Base-by-base conservation (phyloP, 495 filamentous ascomycete genomes). In the Rhypophila decipiens region DNA sequence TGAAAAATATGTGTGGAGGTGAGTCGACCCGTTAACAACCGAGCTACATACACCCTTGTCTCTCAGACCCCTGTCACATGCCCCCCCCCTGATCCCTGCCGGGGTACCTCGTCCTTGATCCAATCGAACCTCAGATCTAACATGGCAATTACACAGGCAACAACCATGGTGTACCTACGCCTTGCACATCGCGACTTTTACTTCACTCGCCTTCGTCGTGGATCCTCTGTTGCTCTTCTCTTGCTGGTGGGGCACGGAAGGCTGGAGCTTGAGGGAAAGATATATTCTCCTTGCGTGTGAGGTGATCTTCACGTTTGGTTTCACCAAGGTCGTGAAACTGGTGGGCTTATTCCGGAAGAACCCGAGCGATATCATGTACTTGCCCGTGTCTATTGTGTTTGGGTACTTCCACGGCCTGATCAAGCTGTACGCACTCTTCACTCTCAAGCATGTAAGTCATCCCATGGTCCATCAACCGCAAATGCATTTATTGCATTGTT, bases 121-220 rank as follows among this genome's bases (percentile, higher is more conserved):
- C n/a, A n/a, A n/a, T n/a, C n/a, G n/a, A n/a, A n/a, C 27, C 13
- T 7, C 27, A 7, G 27, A 24, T 29, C 17, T 15, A 31, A 31
- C 7, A 31, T 31, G 27, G 7, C 13, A 31, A n/a, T n/a, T 13
- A 27, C 37, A 47, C 55, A 88, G 84, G 52, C 75, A 79, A 54
- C 82, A 87, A 57, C 79, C 74, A 13, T 91, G 85, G 84, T 85
- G 80, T 49, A 77, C 82, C 4, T 90, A 89, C 62, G 84, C 84
- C 21, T 76, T 90, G 21, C 80, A 88, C 63, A 56, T 87, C 55
- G 83, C 82, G 18, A 87, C 85, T 8, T 78, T 88, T 53, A 82
- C 82, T 29, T 84, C 86, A 19, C 77, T 84, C 15, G 83, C 85
- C 17, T 69, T 87, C 36, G 51, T 84, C 31, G 69, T 78, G 35